These are phyloP conservation scores for Fusarium annulatum DNA, from an alignment of 2,329 filamentous ascomycete genomes.

Conservation along the genomic window DNA sequence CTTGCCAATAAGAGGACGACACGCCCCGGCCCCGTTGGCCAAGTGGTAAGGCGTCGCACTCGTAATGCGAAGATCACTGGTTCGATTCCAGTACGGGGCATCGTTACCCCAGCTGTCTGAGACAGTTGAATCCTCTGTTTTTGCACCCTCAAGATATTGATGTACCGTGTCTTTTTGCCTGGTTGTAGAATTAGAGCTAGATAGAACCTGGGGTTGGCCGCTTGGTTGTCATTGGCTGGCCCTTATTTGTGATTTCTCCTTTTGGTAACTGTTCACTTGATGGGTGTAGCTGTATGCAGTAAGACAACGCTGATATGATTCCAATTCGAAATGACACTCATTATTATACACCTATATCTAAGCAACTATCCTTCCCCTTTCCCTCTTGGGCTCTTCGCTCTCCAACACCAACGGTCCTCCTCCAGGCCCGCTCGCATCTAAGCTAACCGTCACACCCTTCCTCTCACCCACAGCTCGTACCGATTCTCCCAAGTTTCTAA, in stretches of 20 bases:
- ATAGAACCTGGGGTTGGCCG: not conserved
- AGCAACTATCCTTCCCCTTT: constrained; percentile 53
- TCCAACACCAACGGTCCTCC: constrained; percentile 76
- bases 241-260: not conserved
- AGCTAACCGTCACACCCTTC: constrained; percentile 76
- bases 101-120: not conserved
- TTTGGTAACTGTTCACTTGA: not conserved
- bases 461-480: constrained; percentile 80
- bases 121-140: constrained; percentile 11
- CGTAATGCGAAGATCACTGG: constrained; percentile 41
- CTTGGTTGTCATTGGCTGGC: not conserved
- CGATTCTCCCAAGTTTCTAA: constrained; percentile 79
- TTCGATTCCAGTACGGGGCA: constrained; percentile 38
- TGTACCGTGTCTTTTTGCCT: not conserved
- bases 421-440: constrained; percentile 73
- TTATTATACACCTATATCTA: constrained; percentile 32
- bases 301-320: not conserved
- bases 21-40: constrained; percentile 35
- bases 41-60: constrained; percentile 44
- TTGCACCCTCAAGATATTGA: not conserved
- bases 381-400: constrained; percentile 57
- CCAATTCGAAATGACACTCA: not conserved
- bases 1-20: constrained; percentile 7
- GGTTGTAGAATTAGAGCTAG: not conserved
- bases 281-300: no score